A percentile compares a stretch with the other conserved stretches of the same genome.
phyloP scores from a whole-genome alignment of 208 protist genomes.

The Acanthamoeba quina region DNA sequence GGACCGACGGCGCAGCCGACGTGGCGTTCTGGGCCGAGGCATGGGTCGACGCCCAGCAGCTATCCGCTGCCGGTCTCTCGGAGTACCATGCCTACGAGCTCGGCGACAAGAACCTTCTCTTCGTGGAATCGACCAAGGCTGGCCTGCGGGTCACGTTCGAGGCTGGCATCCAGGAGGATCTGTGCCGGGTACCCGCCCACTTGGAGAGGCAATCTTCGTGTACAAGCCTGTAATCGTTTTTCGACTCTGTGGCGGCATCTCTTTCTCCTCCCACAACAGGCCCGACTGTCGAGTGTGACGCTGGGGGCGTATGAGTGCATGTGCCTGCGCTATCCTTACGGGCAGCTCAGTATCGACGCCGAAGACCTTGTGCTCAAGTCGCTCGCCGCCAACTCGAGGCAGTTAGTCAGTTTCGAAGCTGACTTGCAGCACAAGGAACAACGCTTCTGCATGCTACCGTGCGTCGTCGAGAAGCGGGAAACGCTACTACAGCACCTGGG shows the following conservation, averaged over 20 bases:
- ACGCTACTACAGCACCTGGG: not conserved
- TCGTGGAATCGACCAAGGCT: conserved; percentile 42
- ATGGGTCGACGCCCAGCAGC: conserved; percentile 27
- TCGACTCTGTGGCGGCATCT: not conserved
- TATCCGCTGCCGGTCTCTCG: not conserved
- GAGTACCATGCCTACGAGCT: conserved; percentile 49
- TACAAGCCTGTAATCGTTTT: not conserved
- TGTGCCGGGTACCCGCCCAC: not conserved
- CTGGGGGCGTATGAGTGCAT: not conserved
- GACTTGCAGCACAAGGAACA: too few relatives aligned
- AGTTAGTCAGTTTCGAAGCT: too few relatives aligned
- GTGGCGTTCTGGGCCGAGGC: conserved; percentile 40
- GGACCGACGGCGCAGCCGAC: conserved; percentile 20
- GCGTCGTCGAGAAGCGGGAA: not conserved
- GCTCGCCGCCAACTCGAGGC: conserved; percentile 8
- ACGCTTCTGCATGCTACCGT: too few relatives aligned
- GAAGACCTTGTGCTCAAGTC: conserved; percentile 42
- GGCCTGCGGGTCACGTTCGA: conserved; percentile 33
- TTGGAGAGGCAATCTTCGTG: not conserved
- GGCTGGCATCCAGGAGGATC: conserved; percentile 30
- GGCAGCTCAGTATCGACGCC: conserved; percentile 51
- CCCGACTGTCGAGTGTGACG: not conserved
- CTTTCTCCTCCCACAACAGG: conserved; percentile 8
- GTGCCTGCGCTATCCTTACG: conserved; percentile 44
- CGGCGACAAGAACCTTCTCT: conserved; percentile 64